Conservation (phyloP, 345 rosid genomes). For the Heritiera fomes region DNA sequence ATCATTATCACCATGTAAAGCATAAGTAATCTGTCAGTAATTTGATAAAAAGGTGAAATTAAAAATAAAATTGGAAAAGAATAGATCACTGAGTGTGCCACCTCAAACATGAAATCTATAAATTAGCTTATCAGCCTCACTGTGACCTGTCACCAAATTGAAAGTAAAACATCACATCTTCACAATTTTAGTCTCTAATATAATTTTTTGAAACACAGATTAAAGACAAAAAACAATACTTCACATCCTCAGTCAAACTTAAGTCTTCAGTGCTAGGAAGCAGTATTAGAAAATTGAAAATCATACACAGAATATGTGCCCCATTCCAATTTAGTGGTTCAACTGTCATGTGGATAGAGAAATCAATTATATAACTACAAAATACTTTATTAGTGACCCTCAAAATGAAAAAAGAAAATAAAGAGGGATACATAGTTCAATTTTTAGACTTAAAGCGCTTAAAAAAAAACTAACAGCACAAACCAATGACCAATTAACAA, state of each 20-base stretch:
- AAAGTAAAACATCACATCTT: neutral
- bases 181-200: neutral
- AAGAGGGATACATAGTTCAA: neutral
- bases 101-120: slow-evolving; percentile 19
- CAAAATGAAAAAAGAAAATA: neutral
- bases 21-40: neutral
- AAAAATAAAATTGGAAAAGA: neutral
- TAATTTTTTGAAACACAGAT: neutral
- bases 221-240: neutral
- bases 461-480: neutral
- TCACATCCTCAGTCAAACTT: neutral
- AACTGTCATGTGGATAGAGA: neutral
- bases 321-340: neutral
- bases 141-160: slow-evolving; percentile 4
- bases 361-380: neutral
- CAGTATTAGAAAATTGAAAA: neutral
- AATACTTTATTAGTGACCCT: neutral
- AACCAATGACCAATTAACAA: neutral
- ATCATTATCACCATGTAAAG: neutral
- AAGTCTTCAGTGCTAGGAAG: neutral
- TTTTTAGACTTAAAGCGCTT: neutral
- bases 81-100: slow-evolving; percentile 2
- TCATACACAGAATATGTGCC: neutral
- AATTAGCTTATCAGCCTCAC: slow-evolving; percentile 3
- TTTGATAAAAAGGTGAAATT: neutral